These are phyloP conservation scores for Antonospora locustae DNA, from an alignment of 371 early-diverging fungal species.

Conservation along the genomic window DNA sequence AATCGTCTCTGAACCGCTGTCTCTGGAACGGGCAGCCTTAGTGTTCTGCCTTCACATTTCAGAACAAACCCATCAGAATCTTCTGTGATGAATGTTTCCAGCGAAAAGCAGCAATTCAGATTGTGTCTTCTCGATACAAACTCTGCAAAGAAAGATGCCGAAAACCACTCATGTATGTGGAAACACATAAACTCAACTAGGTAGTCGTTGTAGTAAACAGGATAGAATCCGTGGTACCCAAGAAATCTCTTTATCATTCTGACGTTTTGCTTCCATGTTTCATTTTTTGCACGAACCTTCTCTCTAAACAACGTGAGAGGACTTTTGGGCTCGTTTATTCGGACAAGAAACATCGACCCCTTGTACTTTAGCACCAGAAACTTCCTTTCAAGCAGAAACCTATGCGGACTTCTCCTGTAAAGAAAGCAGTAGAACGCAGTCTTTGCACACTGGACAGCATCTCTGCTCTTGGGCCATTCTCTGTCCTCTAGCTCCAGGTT, in stretches of 20 bases:
- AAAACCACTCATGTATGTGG: neutral
- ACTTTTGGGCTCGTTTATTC: constrained; percentile 11
- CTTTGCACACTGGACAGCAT: constrained; percentile 31
- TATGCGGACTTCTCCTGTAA: constrained; percentile 15
- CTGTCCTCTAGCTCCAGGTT: too few species aligned
- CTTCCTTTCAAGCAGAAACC: constrained; percentile 6
- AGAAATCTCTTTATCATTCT: constrained; percentile 13
- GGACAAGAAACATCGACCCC: constrained; percentile 12
- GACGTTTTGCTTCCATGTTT: constrained; percentile 1
- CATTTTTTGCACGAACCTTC: neutral
- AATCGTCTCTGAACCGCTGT: too few species aligned
- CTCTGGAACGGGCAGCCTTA: too few species aligned
- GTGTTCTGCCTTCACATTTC: too few species aligned
- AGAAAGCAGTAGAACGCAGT: constrained; percentile 37
- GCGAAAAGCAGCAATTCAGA: too few species aligned
- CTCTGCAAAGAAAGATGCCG: too few species aligned
- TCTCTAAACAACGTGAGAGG: constrained; percentile 4
- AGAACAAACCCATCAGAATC: too few species aligned
- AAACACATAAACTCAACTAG: constrained; percentile 24
- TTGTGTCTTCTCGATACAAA: too few species aligned
- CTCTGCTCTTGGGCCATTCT: constrained; percentile 27
- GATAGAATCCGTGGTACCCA: constrained; percentile 24
- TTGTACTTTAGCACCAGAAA: constrained; percentile 27
- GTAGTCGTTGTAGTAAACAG: constrained; percentile 18
- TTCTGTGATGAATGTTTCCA: too few species aligned